phyloP scores from a whole-genome alignment of 2,329 filamentous ascomycete species.

The Bipolaris bicolor region DNA sequence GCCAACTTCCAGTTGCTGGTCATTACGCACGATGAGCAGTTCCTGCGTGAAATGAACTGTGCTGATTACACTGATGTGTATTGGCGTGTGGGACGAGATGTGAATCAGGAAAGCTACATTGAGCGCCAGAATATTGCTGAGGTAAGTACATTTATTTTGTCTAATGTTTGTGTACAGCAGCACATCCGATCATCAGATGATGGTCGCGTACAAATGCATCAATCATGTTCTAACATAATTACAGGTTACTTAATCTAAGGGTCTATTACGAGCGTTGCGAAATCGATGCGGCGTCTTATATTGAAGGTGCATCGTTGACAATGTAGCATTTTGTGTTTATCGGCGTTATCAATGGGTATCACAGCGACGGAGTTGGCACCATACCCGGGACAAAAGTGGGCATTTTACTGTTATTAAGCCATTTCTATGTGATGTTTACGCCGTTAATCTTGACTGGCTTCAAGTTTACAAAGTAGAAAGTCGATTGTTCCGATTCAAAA shows the following conservation, averaged over 20 bases:
- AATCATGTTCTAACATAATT: not conserved
- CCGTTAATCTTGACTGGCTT: not conserved
- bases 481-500: too few species aligned
- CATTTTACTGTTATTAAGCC: not conserved
- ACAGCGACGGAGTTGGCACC: slow-evolving; percentile 9
- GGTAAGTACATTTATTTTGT: slow-evolving; percentile 28
- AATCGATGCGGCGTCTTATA: not conserved
- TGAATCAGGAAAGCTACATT: slow-evolving; percentile 87
- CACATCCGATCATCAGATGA: not conserved
- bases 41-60: slow-evolving; percentile 90
- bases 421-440: too few species aligned
- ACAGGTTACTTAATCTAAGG: not conserved
- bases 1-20: slow-evolving; percentile 97
- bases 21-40: slow-evolving; percentile 98
- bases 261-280: not conserved
- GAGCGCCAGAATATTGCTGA: slow-evolving; percentile 61
- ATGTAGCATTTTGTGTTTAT: too few species aligned
- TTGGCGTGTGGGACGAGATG: slow-evolving; percentile 82
- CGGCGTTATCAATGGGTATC: slow-evolving; percentile 5
- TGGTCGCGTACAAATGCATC: not conserved
- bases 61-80: slow-evolving; percentile 92
- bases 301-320: too few species aligned
- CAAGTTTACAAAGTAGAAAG: too few species aligned
- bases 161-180: not conserved
- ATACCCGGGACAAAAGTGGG: not conserved